phyloP scores from a whole-genome alignment of 257 asterid genomes.

The Cruciata laevipes region DNA sequence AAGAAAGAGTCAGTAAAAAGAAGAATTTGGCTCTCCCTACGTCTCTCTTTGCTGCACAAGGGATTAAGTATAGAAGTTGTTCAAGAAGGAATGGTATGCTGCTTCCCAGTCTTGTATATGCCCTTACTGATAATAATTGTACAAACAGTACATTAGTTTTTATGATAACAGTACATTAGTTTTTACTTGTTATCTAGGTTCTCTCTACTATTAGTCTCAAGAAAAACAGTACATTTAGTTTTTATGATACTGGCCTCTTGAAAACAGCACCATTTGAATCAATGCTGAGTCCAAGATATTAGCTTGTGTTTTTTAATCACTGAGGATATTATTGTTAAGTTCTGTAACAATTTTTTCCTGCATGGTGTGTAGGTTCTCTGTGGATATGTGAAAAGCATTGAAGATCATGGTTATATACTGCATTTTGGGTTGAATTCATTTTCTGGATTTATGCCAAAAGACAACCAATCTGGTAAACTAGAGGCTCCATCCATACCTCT shows the following conservation, averaged over 20 bases:
- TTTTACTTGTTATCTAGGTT: not conserved
- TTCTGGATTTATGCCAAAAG: constrained; percentile 74
- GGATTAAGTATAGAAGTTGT: constrained; percentile 62
- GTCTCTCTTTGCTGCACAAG: constrained; percentile 65
- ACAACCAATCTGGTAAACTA: constrained; percentile 49
- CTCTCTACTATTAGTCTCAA: not conserved
- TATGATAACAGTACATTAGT: too few relatives aligned
- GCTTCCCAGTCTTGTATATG: constrained; percentile 1
- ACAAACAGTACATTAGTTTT: too few relatives aligned
- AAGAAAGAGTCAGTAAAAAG: constrained; percentile 66
- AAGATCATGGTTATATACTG: constrained; percentile 93
- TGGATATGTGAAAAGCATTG: constrained; percentile 79
- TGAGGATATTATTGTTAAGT: not conserved
- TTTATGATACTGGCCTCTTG: not conserved
- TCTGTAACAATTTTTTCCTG: not conserved
- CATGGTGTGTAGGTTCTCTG: constrained; percentile 60
- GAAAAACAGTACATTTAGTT: not conserved
- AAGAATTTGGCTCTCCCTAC: constrained; percentile 92
- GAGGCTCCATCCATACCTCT: not conserved
- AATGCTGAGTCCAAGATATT: too few relatives aligned
- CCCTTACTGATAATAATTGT: too few relatives aligned
- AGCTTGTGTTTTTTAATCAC: too few relatives aligned
- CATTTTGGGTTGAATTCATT: constrained; percentile 65
- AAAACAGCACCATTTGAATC: not conserved
- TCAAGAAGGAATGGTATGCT: constrained; percentile 94